Base-by-base conservation (phyloP, 208 protist species). In the Zelonia costaricensis region DNA sequence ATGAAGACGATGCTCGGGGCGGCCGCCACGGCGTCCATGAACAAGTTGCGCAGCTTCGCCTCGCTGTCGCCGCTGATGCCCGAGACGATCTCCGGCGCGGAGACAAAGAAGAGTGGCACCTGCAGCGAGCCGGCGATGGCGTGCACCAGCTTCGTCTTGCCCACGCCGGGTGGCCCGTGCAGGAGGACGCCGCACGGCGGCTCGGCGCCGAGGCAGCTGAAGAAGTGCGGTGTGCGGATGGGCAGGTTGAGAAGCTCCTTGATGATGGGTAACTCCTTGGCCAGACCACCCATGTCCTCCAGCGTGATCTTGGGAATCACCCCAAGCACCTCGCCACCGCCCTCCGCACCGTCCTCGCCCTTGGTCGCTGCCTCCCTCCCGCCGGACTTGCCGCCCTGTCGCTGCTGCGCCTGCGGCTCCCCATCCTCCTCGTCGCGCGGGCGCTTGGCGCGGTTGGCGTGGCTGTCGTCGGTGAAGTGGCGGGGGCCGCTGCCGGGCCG, bases 31-130 rank as follows among this genome's bases (percentile, higher is more conserved):
- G 97, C 98, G 53, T 98, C 88, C 46, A 77, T 80, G 66, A 99
- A 99, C 22, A 99, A 69, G 38, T 92, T 78, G 8, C 98, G 81
- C 57, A 99, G 82, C 43, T 98, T 98, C 16, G 87, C 79, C 82
- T 99, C 99, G 56, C 93, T 98, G 70, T 99, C 98, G n/a, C 99
- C 99, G 40, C 97, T 99, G 63, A 99, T 98, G 45, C 98, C 98
- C 9, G 88, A 95, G 4, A 99, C 94, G 58, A 99, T 90, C 66
- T 99, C 98, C 0, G 97, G 97, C 13, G 93, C 97, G 1, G 91
- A 85, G 35, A 99, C 87, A 20, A 97, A 94, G 44, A 98, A 97
- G 35, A 99, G 94, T n/a, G 93, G 83, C 16, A 98, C 88, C 54
- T 94, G 78, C 48, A 97, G 78, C 20, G 96, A 91, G 15, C 95